Base-by-base conservation (phyloP, 768 basidiomycete species). In the Xerocomellus chrysenteron region DNA sequence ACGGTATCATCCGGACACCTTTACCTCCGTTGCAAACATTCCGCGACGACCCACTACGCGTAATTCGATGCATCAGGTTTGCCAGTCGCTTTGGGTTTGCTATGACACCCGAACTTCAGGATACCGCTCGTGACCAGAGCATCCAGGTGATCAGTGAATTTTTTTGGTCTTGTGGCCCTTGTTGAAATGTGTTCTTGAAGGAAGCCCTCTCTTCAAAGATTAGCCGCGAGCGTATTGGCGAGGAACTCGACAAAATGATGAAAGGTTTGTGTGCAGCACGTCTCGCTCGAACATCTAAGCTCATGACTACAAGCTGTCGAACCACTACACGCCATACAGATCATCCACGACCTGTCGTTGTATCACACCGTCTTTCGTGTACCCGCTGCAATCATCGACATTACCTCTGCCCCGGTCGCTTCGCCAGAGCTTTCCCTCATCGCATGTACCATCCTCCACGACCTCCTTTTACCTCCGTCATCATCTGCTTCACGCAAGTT, bases 161-260 rank as follows among this genome's bases (percentile, higher is more conserved):
- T 41, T 36, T 26, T 30, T 19, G 30, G 9, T 6, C 6, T 39
- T 9, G 32, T 35, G 2, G 4, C 2, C 12, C 26, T 36, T 19
- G 40, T 52, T 54, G 39, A 59, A 16, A 42, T 11, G 4, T 19
- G 2, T 19, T 19, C 37, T 52, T 36, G 17, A 64, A 83, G 93
- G 74, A 80, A 47, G 89, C 86, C 0, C 73, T 97, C 16, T 75
- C 82, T 11, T 78, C 76, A 2, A 97, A 98, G 69, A 90, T 99
- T 45, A 88, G 89, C 35, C 83, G 92, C 50, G 97, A 98, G 74
- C 83, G 97, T 17, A 84, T 94, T 6, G 95, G 95, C 1, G 90
- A 90, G 59, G 97, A 99, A 71, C 65, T 98, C 14, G 83, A 89
- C 59, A 99, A 98, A 71, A 98, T 98, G 91, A 80, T 98, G 68